Evolutionary conservation across 1,139 yeast species (phyloP).

Genomic region (Cylindricascospora bacillispora): DNA sequence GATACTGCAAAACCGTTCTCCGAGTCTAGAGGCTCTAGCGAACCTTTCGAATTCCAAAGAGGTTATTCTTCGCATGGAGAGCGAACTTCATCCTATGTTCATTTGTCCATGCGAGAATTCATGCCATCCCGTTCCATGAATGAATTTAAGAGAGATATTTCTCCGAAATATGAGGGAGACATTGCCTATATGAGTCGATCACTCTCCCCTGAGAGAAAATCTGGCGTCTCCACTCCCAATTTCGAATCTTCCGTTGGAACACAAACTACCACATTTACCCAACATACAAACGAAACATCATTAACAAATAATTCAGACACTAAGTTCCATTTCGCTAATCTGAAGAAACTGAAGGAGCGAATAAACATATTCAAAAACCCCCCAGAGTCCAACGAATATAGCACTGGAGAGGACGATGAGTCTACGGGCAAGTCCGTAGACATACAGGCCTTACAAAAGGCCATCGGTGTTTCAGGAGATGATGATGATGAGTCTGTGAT

Average conservation of each 20-base stretch:
- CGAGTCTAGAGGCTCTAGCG: neutral
- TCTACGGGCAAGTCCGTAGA: conserved; percentile 15
- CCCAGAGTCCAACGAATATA: conserved; percentile 7
- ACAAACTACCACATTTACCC: conserved; percentile 11
- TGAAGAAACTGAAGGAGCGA: conserved; percentile 24
- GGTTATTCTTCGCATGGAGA: neutral
- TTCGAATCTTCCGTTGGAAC: conserved; percentile 18
- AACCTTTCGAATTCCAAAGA: neutral
- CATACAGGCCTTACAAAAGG: conserved; percentile 25
- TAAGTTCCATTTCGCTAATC: conserved; percentile 25
- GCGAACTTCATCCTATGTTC: neutral
- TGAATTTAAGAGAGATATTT: too few species aligned
- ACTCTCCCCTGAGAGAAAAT: neutral
- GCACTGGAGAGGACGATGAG: conserved; percentile 5
- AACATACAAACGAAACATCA: conserved; percentile 13
- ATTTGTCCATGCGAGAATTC: conserved; percentile 12
- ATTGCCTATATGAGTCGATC: neutral
- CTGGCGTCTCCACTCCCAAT: conserved; percentile 5
- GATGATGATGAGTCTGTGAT: conserved; percentile 6
- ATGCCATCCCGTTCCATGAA: conserved; percentile 8
- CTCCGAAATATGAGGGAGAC: neutral
- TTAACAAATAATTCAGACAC: conserved; percentile 18
- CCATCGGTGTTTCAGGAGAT: conserved; percentile 22
- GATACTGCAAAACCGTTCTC: conserved; percentile 3
- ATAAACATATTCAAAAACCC: conserved; percentile 26